These are phyloP conservation scores for Aspergillus tubingensis DNA, from an alignment of 2,329 filamentous ascomycete genomes.

Conservation along the genomic window DNA sequence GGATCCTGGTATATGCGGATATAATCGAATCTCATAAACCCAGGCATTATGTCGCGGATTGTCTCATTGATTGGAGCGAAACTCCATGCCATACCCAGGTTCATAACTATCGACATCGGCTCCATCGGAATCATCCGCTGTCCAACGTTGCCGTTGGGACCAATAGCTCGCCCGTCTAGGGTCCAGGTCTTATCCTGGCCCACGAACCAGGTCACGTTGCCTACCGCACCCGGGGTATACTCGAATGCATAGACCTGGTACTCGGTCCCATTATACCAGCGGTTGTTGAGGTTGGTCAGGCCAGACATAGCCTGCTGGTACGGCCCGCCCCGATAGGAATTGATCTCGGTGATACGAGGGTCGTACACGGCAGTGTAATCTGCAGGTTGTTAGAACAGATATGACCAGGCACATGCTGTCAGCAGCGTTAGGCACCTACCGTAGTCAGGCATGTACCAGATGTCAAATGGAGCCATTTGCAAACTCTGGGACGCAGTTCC, in stretches of 20 bases:
- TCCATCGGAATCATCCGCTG: constrained; percentile 66
- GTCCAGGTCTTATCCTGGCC: constrained; percentile 67
- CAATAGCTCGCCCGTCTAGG: constrained; percentile 59
- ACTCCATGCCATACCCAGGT: constrained; percentile 69
- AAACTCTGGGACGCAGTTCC: constrained; percentile 67
- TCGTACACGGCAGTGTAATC: constrained; percentile 69
- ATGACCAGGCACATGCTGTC: neutral
- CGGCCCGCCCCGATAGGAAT: constrained; percentile 61
- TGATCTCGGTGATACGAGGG: constrained; percentile 57
- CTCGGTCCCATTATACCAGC: constrained; percentile 66
- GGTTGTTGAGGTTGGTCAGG: constrained; percentile 62
- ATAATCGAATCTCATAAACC: constrained; percentile 68
- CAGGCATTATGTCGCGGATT: constrained; percentile 60
- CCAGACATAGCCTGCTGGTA: constrained; percentile 66
- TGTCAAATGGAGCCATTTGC: constrained; percentile 69
- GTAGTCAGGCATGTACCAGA: constrained; percentile 67
- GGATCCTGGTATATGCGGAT: constrained; percentile 70
- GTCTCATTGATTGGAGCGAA: constrained; percentile 64
- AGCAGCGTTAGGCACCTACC: constrained; percentile 31
- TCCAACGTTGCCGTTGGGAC: constrained; percentile 70
- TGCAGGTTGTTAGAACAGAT: neutral
- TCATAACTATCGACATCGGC: constrained; percentile 67
- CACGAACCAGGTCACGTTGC: constrained; percentile 69
- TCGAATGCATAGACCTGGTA: constrained; percentile 67
- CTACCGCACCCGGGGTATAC: constrained; percentile 60